These are phyloP conservation scores for Diaporthe citrichinensis DNA, from an alignment of 2,329 filamentous ascomycete species.

Conservation along the genomic window DNA sequence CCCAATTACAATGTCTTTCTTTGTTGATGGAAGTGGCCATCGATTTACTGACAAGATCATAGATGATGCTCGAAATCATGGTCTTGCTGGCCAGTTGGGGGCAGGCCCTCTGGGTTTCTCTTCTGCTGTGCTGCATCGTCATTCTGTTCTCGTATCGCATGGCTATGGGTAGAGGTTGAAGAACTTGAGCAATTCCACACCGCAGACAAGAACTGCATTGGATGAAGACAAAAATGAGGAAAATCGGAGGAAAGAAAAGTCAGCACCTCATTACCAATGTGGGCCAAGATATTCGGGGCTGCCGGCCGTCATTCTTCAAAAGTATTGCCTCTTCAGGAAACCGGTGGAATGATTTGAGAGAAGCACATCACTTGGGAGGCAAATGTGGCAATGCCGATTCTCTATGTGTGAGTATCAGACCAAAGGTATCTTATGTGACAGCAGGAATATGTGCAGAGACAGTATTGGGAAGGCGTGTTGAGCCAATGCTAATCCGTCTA, in stretches of 20 bases:
- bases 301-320: neutral
- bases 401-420: neutral
- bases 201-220: neutral
- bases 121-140: neutral
- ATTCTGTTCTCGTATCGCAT: neutral
- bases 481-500: constrained; percentile 41
- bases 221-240: neutral
- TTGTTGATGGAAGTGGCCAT: neutral
- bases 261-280: neutral
- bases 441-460: neutral
- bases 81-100: neutral
- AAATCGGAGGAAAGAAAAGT: no score
- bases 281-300: no score
- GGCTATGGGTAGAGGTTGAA: neutral
- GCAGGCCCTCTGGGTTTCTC: no score
- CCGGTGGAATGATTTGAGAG: neutral
- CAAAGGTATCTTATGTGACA: neutral
- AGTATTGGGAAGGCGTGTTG: neutral
- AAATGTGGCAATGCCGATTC: neutral
- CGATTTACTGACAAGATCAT: neutral
- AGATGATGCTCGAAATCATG: neutral
- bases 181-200: neutral
- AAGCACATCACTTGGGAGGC: neutral
- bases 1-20: neutral
- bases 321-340: neutral